Base-by-base conservation (phyloP, 2,329 filamentous ascomycete genomes). In the Atkinsonella hypoxylon region DNA sequence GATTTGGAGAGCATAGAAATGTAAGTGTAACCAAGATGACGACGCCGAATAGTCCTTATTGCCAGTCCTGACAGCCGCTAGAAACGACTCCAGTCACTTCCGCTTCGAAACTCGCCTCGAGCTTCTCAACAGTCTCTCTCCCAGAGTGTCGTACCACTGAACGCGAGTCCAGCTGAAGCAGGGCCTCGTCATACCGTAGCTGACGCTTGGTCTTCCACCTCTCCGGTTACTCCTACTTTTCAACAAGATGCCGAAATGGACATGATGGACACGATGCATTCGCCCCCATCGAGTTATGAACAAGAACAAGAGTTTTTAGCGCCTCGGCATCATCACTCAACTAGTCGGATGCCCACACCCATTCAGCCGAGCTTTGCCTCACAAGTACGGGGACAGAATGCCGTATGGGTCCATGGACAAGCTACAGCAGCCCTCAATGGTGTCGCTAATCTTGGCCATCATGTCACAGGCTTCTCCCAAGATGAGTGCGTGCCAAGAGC, bases 281-380 rank as follows among this genome's bases (percentile, higher is more conserved):
- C 55, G 10, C 17, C 49, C 18, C 51, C 56, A 50, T 49, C 56
- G 26, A 48, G 51, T 49, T 56, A 58, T 30, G 53, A 54, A 50
- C 59, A 57, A 45, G 56, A 57, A 17, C 48, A 26, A 46, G 31
- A 11, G 8, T n/a, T 38, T 9, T 22, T 45, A 9, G 41, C 34
- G 32, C 34, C 40, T 43, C 32, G 44, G 20, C 44, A 52, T 11
- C 36, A 50, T 26, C 36, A 38, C 17, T 26, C 66, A 44, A 67
- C 67, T 18, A 70, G 71, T 51, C 75, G 77, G 45, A 73, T 81
- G 63, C 77, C 78, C 2, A 81, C 78, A 2, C 78, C 78, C 2
- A 79, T 81, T n/a, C 73, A 80, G 55, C 74, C 75, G 53, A 77
- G 66, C 47, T 81, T 81, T 58, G 73, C 75, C 1, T 70, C 72